phyloP scores from a whole-genome alignment of 768 basidiomycete species.

The Boletus reticuloceps region DNA sequence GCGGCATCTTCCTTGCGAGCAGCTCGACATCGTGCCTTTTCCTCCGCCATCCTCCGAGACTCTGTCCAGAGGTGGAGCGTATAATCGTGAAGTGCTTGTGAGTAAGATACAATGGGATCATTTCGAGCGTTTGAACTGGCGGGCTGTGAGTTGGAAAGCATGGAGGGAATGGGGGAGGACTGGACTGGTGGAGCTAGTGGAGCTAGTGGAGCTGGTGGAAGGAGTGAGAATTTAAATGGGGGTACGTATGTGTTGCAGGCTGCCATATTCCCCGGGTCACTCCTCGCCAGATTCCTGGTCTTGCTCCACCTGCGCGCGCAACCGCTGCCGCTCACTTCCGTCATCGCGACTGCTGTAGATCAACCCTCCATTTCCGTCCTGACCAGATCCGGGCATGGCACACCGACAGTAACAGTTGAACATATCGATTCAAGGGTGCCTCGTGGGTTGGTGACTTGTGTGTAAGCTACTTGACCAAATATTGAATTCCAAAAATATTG shows the following conservation, averaged over 20 bases:
- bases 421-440: background rate
- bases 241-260: slow-evolving; percentile 9
- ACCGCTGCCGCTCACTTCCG: slow-evolving; percentile 8
- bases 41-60: slow-evolving; percentile 57
- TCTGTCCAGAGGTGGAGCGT: slow-evolving; percentile 68
- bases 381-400: background rate
- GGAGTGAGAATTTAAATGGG: slow-evolving; percentile 28
- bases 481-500: slow-evolving; percentile 4
- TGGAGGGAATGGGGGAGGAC: background rate
- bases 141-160: slow-evolving; percentile 16
- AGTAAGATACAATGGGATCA: slow-evolving; percentile 51
- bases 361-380: background rate
- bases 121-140: slow-evolving; percentile 4
- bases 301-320: slow-evolving; percentile 28
- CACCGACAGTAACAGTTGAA: background rate
- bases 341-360: slow-evolving; percentile 5
- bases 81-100: slow-evolving; percentile 64
- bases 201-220: background rate
- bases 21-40: slow-evolving; percentile 37
- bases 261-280: slow-evolving; percentile 22
- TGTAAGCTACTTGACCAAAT: slow-evolving; percentile 12
- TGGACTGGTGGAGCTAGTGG: slow-evolving; percentile 7
- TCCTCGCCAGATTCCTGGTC: slow-evolving; percentile 17
- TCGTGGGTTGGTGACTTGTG: background rate
- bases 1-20: slow-evolving; percentile 25